Base-by-base conservation (phyloP, 805 yeast genomes). In the Spathaspora passalidarum region DNA sequence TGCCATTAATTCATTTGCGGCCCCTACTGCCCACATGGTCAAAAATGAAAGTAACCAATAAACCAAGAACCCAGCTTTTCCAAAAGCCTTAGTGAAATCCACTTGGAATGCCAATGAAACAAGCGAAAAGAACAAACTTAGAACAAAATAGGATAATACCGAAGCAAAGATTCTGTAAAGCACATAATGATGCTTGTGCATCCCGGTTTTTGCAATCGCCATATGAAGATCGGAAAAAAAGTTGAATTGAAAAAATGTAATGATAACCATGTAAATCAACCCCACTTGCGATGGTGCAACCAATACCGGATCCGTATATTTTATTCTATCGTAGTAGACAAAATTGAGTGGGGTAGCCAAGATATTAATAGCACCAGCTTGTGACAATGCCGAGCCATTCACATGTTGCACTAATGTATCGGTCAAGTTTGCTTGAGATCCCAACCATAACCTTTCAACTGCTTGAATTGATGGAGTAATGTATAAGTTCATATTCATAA, bases 241-340 rank as follows among this genome's bases (percentile, higher is more conserved):
- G 62, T 72, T 76, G 54, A 84, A 75, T 53, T 82, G 84, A 75
- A 88, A 84, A 59, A 88, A 85, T 2, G 92, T 80, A 46, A 86
- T 61, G 59, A 87, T 81, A 55, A 87, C 75, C 59, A 85, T 69
- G 59, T 81, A 86, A 60, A 87, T 83, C 51, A 85, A 72, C 43
- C 94, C 94, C 49, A 86, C 83, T 60, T 86, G 92, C 4, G 81
- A 62, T 4, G 91, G 89, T 0, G 90, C 90, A 38, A 75, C 53
- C 11, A 82, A 57, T 4, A 78, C 80, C 2, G 78, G 68, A 53
- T 79, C 67, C 1, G 62, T 61, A 43, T 66, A 69, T 2, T 87
- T 86, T n/a, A 71, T 66, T 42, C 69, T 61, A 56, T 86, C 89
- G 2, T 56, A 37, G 34, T 52, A 61, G 1, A 50, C 23, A 45